Evolutionary conservation across 2,329 filamentous ascomycete genomes (phyloP), one percentile per base, ranked within the genome.

Genomic region (Penicillium sclerotiorum): DNA sequence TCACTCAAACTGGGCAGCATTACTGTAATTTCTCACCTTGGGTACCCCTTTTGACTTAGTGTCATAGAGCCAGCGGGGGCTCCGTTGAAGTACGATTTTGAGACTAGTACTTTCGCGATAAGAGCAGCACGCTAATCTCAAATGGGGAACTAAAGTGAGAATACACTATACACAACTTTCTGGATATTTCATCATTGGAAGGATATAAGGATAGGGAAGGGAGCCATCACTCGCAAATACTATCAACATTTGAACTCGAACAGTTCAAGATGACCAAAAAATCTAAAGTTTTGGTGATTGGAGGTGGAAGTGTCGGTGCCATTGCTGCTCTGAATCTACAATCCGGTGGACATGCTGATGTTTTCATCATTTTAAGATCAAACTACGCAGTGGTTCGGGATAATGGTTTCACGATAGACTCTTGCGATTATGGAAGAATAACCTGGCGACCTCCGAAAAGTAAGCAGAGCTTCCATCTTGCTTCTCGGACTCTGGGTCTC

Each of bases 241-340:
- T n/a, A n/a, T 33, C 30, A 7, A 33, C 30, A 33, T 33, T 33
- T 33, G 9, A 33, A n/a, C 5, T 13, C 8, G 5, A 15, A 11
- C 6, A 13, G 30, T 33, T 7, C 30, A 28, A 13, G 6, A 43
- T 43, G 40, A 18, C 27, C 13, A n/a, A 2, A 9, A 33, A 43
- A 28, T 5, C 40, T 7, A 15, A 15, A 23, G 23, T 84, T 2
- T 72, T 85, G 3, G 56, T 85, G 13, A 69, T 85, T 12, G 82
- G 83, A 13, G 73, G 73, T 7, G 83, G 83, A 7, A 80, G 80
- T 3, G 77, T 85, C 2, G 83, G 83, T 12, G 78, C 81, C 1
- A 80, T 85, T 62, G 76, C 77, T 5, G 81, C 81, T 3, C 75
- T 80, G 40, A 80, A 78, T 32, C 69, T 86, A 5, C 77, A 85